These are phyloP conservation scores for Leccinum uliginosum DNA, from an alignment of 768 basidiomycete genomes.

Conservation along the genomic window DNA sequence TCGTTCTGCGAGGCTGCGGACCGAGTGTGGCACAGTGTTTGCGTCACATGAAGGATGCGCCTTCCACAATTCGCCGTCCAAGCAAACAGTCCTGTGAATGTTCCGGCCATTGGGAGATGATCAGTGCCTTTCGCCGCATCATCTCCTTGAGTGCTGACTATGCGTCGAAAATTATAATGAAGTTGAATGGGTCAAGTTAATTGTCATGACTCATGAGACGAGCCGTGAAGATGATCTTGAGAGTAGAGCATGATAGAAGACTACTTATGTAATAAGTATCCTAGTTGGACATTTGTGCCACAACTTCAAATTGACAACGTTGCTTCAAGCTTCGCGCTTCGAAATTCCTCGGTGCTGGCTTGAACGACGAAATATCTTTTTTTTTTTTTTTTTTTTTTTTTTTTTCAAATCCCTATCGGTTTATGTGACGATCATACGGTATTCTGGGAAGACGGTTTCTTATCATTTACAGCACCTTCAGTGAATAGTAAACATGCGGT, in stretches of 20 bases:
- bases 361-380: background rate
- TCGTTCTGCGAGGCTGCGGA: conserved; percentile 2
- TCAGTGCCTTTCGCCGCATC: background rate
- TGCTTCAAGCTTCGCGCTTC: too few relatives aligned
- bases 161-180: background rate
- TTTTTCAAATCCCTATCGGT: too few relatives aligned
- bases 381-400: too few relatives aligned
- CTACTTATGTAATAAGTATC: too few relatives aligned
- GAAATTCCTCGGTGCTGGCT: too few relatives aligned
- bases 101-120: background rate
- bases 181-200: background rate
- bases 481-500: background rate
- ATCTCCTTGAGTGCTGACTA: background rate
- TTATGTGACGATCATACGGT: too few relatives aligned
- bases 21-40: conserved; percentile 1
- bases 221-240: background rate
- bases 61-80: conserved; percentile 2
- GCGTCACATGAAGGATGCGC: background rate
- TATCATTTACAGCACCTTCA: background rate
- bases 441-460: background rate
- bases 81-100: conserved; percentile 2
- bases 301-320: too few relatives aligned
- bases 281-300: too few relatives aligned
- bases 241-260: background rate
- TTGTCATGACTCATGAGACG: background rate